Base-by-base conservation (phyloP, 2,329 filamentous ascomycete genomes). In the Colletotrichum coccodes region DNA sequence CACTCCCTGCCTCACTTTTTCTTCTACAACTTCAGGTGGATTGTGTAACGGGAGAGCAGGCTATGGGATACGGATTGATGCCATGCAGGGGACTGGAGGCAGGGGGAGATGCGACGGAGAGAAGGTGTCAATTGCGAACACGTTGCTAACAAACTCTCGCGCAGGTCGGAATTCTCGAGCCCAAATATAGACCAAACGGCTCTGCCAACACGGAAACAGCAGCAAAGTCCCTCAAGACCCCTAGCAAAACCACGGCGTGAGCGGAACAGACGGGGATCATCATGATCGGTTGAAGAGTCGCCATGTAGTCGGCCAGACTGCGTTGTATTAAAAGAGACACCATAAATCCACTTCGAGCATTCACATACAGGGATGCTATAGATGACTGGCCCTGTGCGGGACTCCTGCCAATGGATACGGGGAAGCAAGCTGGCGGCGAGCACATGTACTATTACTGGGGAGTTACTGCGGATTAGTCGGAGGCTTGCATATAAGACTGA, bases 161-260 rank as follows among this genome's bases (percentile, higher is more conserved):
- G n/a, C 61, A 83, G 81, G 79, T 83, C 69, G 81, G 81, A n/a
- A 72, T 83, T 4, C 71, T 83, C 57, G 77, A 81, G 70, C 81
- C 81, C 9, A 77, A 76, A 70, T 82, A 79, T 36, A 52, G 52
- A 36, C 56, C 66, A 53, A 60, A 71, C 23, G 71, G 70, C 12
- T 38, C 56, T 36, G n/a, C 42, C 56, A 71, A 68, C 47, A 68
- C 47, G 32, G 52, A 38, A 11, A 62, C 64, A 12, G 68, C 70
- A 3, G 68, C 68, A 8, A 71, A 71, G 40, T 71, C 70, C 6
- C 52, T 71, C 40, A 68, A 26, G 32, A 40, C 34, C 1, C 52
- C 50, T 12, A 42, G 49, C 12, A 16, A 11, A n/a, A 21, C 28
- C 4, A 21, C 40, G 18, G 18, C 57, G 5, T 30, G 36, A 21